Evolutionary conservation across 306 rosid species (phyloP).

Genomic region (Lablab purpureus): DNA sequence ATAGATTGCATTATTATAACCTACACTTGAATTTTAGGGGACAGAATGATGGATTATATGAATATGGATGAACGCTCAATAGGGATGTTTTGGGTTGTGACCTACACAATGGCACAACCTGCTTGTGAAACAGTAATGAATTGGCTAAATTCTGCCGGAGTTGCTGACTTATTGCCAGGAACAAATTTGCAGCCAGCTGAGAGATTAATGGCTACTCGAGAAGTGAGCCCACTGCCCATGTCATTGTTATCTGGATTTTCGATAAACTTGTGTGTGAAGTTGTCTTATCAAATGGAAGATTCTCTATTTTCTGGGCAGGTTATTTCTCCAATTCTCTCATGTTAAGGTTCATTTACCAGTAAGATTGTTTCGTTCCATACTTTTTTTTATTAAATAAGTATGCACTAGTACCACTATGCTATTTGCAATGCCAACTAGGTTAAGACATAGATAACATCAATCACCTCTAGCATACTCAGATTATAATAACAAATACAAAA

Average conservation of each 20-base stretch:
- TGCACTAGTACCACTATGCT: no score
- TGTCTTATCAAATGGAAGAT: slow-evolving; percentile 94
- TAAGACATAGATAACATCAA: no score
- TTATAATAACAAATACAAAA: no score
- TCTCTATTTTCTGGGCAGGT: slow-evolving; percentile 87
- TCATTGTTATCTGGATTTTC: slow-evolving; percentile 94
- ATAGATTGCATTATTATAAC: slow-evolving; percentile 32
- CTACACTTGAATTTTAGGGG: slow-evolving; percentile 63
- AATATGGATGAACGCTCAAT: slow-evolving; percentile 97
- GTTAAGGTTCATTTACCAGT: slow-evolving; percentile 22
- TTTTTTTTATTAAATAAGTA: background rate
- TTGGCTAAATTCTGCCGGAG: slow-evolving; percentile 87
- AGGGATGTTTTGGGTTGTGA: slow-evolving; percentile 99
- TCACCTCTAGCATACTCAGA: no score
- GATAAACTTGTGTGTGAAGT: slow-evolving; percentile 87
- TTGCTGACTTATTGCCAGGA: slow-evolving; percentile 63
- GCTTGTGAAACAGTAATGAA: slow-evolving; percentile 91
- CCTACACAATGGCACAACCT: slow-evolving; percentile 99
- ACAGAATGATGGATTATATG: slow-evolving; percentile 95
- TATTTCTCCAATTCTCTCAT: slow-evolving; percentile 7
- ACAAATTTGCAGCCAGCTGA: slow-evolving; percentile 78
- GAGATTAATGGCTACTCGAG: slow-evolving; percentile 77
- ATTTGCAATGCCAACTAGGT: no score
- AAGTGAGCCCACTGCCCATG: slow-evolving; percentile 96
- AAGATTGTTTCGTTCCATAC: slow-evolving; percentile 12